Base-by-base conservation (phyloP, 106 monocot species). In the Dioscorea alata region DNA sequence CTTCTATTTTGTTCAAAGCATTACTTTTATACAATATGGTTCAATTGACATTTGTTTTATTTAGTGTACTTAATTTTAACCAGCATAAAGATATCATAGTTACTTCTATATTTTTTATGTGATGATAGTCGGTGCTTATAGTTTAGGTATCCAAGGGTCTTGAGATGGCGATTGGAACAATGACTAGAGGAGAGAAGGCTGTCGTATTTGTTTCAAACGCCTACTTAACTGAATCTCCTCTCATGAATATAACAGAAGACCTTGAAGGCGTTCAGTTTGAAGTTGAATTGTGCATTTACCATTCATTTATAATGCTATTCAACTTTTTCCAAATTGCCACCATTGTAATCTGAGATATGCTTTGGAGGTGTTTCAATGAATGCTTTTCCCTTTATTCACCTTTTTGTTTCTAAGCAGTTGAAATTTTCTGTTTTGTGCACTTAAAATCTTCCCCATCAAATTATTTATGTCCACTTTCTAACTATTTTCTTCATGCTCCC, bases 161-260 rank as follows among this genome's bases (percentile, higher is more conserved):
- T 78, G 93, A 99, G 66, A 99, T 99, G 89, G 99, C 81, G 51
- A 90, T 99, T 69, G 99, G 90, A 68, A 90, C 89, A 68, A 99
- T 99, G 99, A 54, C 93, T 57, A 75, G 71, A 50, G 77, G 83
- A 64, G 99, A 99, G 69, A 99, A 90, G 65, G 87, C 99, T 63
- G 63, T 71, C 48, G 66, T 99, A 74, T 99, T 71, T 85, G 85
- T 93, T 23, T 85, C 57, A 42, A 74, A 64, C 24, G 31, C 49
- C 52, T 93, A 99, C 72, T 78, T 99, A 62, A 77, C 93, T 72
- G 22, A 74, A 48, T 99, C 99, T 63, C 69, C 99, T 65, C 71
- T 99, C 33, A 75, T 93, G 71, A 75, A 80, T 69, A 61, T 64
- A 6, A 48, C 73, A 19, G 89, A 92, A 74, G 81, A 74, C 69